Conservation (phyloP, 306 rosid species). For the Begonia loranthoides region DNA sequence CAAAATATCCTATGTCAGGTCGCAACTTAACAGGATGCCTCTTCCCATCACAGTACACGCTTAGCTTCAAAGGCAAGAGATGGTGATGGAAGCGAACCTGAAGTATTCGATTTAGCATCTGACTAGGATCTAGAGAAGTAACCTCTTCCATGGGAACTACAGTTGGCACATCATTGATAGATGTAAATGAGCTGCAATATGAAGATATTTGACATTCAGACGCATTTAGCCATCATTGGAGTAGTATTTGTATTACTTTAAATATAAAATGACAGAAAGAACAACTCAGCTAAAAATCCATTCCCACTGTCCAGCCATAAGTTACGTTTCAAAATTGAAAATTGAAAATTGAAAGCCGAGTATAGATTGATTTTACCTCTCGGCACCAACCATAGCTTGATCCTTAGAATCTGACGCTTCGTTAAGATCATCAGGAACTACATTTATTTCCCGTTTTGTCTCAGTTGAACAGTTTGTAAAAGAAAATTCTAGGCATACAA, state of each 20-base stretch:
- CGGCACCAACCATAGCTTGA: conserved; percentile 23
- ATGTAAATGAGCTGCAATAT: conserved; percentile 38
- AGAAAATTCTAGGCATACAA: conserved; percentile 55
- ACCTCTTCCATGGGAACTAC: conserved; percentile 56
- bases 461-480: conserved; percentile 70
- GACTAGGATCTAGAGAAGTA: conserved; percentile 67
- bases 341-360: background rate
- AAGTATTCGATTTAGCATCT: conserved; percentile 34
- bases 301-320: background rate
- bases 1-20: conserved; percentile 91
- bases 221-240: conserved; percentile 1
- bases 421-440: conserved; percentile 51
- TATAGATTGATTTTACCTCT: conserved; percentile 37
- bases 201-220: conserved; percentile 16
- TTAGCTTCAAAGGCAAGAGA: conserved; percentile 76
- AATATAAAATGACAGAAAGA: conserved; percentile 3
- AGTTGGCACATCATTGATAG: conserved; percentile 29
- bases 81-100: conserved; percentile 89
- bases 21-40: conserved; percentile 55
- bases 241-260: background rate
- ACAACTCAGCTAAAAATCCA: conserved; percentile 1
- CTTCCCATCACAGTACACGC: conserved; percentile 59
- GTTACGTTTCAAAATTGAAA: too few species aligned
- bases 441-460: conserved; percentile 45
- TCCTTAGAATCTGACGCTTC: conserved; percentile 36